Percentiles rank a stretch among this genome's conserved stretches.
These are phyloP conservation scores for Talaromyces sp. DNA, from an alignment of 2,329 filamentous ascomycete species.

Conservation along the genomic window DNA sequence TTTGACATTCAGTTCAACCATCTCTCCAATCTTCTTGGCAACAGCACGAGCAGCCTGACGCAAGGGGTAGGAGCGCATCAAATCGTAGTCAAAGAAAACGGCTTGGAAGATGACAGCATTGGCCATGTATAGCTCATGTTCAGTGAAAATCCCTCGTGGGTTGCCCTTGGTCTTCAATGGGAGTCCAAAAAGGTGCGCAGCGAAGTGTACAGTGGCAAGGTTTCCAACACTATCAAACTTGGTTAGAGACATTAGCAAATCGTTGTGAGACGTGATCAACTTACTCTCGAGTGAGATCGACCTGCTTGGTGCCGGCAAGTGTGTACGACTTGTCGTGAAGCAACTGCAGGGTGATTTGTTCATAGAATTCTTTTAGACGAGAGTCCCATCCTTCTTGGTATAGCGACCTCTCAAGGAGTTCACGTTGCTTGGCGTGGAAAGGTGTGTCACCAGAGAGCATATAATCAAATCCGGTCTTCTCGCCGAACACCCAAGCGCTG, in stretches of 20 bases:
- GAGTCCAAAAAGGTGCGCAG: constrained; percentile 53
- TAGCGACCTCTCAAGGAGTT: constrained; percentile 56
- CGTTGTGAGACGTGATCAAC: constrained; percentile 18
- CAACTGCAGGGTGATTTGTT: constrained; percentile 59
- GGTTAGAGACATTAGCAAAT: not conserved
- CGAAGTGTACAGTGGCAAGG: constrained; percentile 55
- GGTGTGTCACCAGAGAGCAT: constrained; percentile 55
- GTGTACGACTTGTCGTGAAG: constrained; percentile 64
- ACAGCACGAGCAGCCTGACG: constrained; percentile 57
- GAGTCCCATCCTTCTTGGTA: constrained; percentile 61
- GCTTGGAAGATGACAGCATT: constrained; percentile 64
- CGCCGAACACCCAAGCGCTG: constrained; percentile 61
- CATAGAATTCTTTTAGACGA: constrained; percentile 65
- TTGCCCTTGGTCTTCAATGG: constrained; percentile 54
- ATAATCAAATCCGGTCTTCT: constrained; percentile 52
- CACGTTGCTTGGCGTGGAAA: constrained; percentile 50
- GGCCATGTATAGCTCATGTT: constrained; percentile 57
- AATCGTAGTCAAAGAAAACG: constrained; percentile 65
- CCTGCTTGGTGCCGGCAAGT: constrained; percentile 60
- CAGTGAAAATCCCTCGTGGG: constrained; percentile 53
- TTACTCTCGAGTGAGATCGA: constrained; percentile 64
- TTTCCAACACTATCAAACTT: constrained; percentile 44
- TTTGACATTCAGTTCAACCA: constrained; percentile 65
- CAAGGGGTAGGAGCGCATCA: constrained; percentile 63
- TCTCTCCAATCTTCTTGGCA: constrained; percentile 56